phyloP scores from a whole-genome alignment of 306 rosid species.

The Quercus variabilis region DNA sequence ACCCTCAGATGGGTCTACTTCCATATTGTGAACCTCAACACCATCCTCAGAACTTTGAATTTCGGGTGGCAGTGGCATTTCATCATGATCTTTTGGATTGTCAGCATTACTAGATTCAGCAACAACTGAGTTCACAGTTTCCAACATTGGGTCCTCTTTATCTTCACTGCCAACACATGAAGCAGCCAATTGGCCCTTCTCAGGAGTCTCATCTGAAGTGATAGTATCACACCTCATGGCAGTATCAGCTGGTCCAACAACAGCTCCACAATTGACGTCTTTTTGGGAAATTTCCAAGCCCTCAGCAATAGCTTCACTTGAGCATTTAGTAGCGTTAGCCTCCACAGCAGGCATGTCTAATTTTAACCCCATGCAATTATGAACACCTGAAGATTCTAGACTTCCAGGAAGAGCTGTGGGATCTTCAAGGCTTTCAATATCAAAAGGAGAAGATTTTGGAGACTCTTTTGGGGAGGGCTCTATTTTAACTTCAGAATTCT shows the following conservation, averaged over 20 bases:
- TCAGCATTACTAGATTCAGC: constrained; percentile 1
- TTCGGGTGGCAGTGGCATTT: constrained; percentile 1
- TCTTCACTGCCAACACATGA: background rate
- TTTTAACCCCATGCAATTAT: background rate
- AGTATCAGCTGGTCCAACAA: constrained; percentile 11
- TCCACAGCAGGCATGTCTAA: background rate
- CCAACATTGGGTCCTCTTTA: constrained; percentile 3
- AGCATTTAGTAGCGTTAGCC: constrained; percentile 24
- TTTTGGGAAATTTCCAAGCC: constrained; percentile 4
- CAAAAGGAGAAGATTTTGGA: constrained; percentile 13
- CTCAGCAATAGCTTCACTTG: constrained; percentile 17
- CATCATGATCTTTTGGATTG: constrained; percentile 14
- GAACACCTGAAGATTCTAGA: constrained; percentile 11
- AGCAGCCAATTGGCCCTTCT: background rate
- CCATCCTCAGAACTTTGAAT: constrained; percentile 6
- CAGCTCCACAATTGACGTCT: constrained; percentile 4
- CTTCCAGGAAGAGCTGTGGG: background rate
- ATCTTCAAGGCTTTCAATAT: constrained; percentile 1
- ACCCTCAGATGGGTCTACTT: constrained; percentile 23
- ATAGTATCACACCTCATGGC: background rate
- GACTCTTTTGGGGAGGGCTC: background rate
- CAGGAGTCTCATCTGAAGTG: constrained; percentile 1
- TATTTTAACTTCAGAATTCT: background rate
- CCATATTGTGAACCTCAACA: constrained; percentile 27
- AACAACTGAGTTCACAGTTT: background rate